Base-by-base conservation (phyloP, 2,329 filamentous ascomycete species). In the Leptodontidium sp. region DNA sequence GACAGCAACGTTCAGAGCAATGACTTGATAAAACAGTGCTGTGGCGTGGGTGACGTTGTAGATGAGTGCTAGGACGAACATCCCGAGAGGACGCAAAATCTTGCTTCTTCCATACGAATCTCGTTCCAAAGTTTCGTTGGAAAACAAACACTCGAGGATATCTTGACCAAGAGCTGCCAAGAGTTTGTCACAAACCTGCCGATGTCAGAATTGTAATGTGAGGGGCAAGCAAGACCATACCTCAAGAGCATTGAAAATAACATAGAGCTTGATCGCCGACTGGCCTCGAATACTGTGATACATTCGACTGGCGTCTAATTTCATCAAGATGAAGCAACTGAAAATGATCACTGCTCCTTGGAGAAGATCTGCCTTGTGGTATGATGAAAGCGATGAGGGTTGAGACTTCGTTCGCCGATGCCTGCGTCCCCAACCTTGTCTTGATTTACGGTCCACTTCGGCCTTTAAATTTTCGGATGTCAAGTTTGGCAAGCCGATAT, bases 171-270 rank as follows among this genome's bases (percentile, higher is more conserved):
- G 85, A 0, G 96, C 95, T 0, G 93, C 93, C 38, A 98, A 88
- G 0, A 99, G 86, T 8, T 94, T 91, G 80, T 99, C 96, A 65
- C 92, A 92, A 1, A 97, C 92, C 81, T 99, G 93, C 1, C 32
- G 97, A 75, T 97, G 84, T 97, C 97, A 71, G 59, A 26, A 52
- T 50, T 21, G 32, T 26, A 7, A 29, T 24, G 4, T 40, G 29
- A 55, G 26, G 21, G 57, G 9, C 38, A 38, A 26, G 21, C 32
- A 6, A 35, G 21, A 38, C 17, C 79, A 69, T 77, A 90, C 89
- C 81, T 99, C 96, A 5, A 99, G 88, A 43, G 98, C 93, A 77
- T 99, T 99, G 84, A 97, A 99, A 66, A 99, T 98, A 68, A 99
- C 96, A 79, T 99, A 99, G 12, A 99, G 87, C 79, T 99, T 99